Base-by-base conservation (phyloP, 176 grass and related monocot species). In the Carex kokanica region DNA sequence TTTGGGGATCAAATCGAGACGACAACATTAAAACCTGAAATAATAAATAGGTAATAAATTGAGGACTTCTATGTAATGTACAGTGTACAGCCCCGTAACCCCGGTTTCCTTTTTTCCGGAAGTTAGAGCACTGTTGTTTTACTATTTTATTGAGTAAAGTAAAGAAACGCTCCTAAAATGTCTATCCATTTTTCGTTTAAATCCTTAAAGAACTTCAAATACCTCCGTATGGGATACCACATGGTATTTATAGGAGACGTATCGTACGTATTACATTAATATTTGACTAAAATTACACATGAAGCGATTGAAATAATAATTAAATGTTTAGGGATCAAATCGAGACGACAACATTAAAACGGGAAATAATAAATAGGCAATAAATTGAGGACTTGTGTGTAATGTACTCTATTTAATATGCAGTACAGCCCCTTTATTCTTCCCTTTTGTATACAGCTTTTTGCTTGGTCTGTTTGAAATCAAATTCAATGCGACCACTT, bases 401-500 rank as follows among this genome's bases (percentile, higher is more conserved):
- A 54, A 75, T 27, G 13, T 25, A 75, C 13, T 24, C 16, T 13
- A 53, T 75, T 75, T 75, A 71, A 71, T 43, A 71, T 45, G 3
- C n/a, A 24, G 8, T 21, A 18, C 27, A n/a, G 34, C 8, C 7
- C 66, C 14, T 20, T 34, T 32, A 1, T 21, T 43, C 53, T 15
- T 27, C 7, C 14, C 47, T 6, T 13, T 21, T 45, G 1, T 10
- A 43, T 74, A 2, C 43, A 52, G 20, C 72, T 31, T 80, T 72
- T 81, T 43, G 60, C 5, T 14, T 40, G 24, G 59, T 82, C 66
- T 29, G 23, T 82, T 64, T 82, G 12, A 82, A 82, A 65, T 52
- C 16, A 55, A 82, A 65, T 53, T 65, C 20, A 25, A 47, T 82
- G 31, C 60, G 60, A 68, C 80, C 24, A 32, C 3, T 16, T 85